Base-by-base conservation (phyloP, 768 basidiomycete genomes). In the Termitomyces sp. region DNA sequence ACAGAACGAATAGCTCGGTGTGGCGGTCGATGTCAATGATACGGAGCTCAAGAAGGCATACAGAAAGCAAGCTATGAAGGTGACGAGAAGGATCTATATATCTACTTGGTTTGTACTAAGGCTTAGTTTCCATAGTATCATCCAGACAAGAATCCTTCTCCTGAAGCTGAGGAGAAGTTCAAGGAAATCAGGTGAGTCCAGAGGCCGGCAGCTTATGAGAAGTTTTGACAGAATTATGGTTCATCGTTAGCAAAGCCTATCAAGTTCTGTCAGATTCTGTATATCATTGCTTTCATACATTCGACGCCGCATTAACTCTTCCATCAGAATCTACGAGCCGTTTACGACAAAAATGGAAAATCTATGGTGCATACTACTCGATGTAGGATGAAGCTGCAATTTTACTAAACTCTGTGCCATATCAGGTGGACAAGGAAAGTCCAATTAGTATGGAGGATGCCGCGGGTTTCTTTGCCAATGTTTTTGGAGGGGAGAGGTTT, bases 301-400 rank as follows among this genome's bases (percentile, higher is more conserved):
- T 51, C 20, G 30, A 53, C n/a, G 35, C 26, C 30, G 44, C 44
- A 43, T 52, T 52, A 35, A 52, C 9, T 63, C 35, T 57, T 35
- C 16, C 12, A 10, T 68, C 68, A 90, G 82, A 92, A 98, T 75
- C 71, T 89, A 45, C 84, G 96, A 46, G 83, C 84, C 0, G 89
- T 94, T 22, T 99, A 99, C 67, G 94, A 99, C 72, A 94, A 93
- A 77, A 88, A 96, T 76, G 97, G 97, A 45, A 92, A 91, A 73
- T 82, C 85, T 51, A 92, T 90, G 83, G 92, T 88, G 64, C 64
- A 83, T 67, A 35, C 12, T 40, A 28, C 28, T 38, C 16, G 38
- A 47, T 28, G 28, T 24, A 1, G 22, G 5, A 3, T 10, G 1
- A 54, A 8, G 48, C 13, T 35, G 12, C 30, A n/a, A 7, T n/a